phyloP scores from a whole-genome alignment of 2,329 filamentous ascomycete genomes.

The Hypoxylon sp. region DNA sequence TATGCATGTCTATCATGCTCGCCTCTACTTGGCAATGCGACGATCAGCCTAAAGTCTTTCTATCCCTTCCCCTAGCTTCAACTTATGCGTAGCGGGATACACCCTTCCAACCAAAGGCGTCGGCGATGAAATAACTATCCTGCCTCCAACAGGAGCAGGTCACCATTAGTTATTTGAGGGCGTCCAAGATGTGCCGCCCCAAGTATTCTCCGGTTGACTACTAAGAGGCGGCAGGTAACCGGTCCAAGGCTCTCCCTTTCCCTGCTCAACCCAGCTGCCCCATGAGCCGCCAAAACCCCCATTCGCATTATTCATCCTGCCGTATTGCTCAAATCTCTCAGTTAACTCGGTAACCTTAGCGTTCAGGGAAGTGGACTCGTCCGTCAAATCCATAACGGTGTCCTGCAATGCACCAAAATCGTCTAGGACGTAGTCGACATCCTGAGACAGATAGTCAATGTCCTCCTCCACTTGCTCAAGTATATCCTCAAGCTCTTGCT shows the following conservation, averaged over 20 bases:
- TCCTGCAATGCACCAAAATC: not conserved
- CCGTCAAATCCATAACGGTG: not conserved
- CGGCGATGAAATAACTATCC: not conserved
- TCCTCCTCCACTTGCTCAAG: not conserved
- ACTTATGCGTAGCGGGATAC: not conserved
- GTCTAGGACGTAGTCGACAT: not conserved
- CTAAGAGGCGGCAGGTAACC: not conserved
- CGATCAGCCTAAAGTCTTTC: not conserved
- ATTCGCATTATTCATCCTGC: no score
- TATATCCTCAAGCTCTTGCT: not conserved
- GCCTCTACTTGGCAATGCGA: conserved; percentile 6
- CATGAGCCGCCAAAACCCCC: no score
- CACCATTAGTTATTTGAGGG: not conserved
- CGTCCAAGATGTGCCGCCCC: not conserved
- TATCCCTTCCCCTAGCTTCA: not conserved
- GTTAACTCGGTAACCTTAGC: not conserved
- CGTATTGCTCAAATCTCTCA: not conserved
- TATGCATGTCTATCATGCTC: conserved; percentile 7
- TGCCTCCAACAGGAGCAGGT: not conserved
- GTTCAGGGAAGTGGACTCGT: not conserved
- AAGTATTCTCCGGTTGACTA: not conserved
- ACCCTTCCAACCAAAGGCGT: not conserved
- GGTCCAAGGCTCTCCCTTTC: not conserved
- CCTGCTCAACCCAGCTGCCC: not conserved
- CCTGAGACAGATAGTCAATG: not conserved